Percentiles rank a stretch among this genome's conserved stretches.
Evolutionary conservation across 139 green algal species (phyloP).

Genomic region (Chlorella sp.): DNA sequence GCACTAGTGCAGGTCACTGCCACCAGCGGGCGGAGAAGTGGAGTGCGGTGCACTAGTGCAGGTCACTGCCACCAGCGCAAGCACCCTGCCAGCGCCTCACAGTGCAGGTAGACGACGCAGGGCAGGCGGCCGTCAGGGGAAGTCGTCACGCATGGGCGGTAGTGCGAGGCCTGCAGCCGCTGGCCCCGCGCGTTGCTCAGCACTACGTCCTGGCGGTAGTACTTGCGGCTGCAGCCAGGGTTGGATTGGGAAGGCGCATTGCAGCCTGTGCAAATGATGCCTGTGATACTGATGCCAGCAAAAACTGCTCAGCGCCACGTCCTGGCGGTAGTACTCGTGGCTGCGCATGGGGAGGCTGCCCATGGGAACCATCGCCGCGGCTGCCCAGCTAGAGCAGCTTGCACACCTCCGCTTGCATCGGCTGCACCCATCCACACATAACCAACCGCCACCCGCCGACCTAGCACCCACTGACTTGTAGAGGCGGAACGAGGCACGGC

Average conservation of each 20-base stretch:
- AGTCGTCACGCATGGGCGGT: slow-evolving; percentile 52
- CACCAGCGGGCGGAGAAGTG: too few relatives aligned
- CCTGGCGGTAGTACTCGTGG: slow-evolving; percentile 57
- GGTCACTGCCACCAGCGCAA: not conserved
- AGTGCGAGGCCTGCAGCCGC: slow-evolving; percentile 80
- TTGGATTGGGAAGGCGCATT: not conserved
- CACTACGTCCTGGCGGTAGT: slow-evolving; percentile 58
- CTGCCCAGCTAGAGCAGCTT: too few relatives aligned
- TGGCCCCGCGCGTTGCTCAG: slow-evolving; percentile 71
- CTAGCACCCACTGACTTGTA: not conserved
- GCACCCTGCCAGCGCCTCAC: slow-evolving; percentile 7
- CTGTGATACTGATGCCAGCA: too few relatives aligned
- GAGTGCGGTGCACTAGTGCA: too few relatives aligned
- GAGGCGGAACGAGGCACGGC: slow-evolving; percentile 42
- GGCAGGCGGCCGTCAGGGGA: slow-evolving; percentile 59
- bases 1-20: too few relatives aligned
- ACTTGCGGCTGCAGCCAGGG: slow-evolving; percentile 29
- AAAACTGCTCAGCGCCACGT: slow-evolving; percentile 66
- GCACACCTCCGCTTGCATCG: too few relatives aligned
- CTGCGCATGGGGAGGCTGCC: not conserved
- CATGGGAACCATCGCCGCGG: too few relatives aligned
- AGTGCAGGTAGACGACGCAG: slow-evolving; percentile 89
- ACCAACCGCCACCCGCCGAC: too few relatives aligned
- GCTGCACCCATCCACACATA: too few relatives aligned
- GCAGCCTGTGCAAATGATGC: too few relatives aligned